Percentiles rank a stretch among this genome's conserved stretches.
phyloP scores from a whole-genome alignment of 2,329 filamentous ascomycete genomes.

The Xylaria sp. region DNA sequence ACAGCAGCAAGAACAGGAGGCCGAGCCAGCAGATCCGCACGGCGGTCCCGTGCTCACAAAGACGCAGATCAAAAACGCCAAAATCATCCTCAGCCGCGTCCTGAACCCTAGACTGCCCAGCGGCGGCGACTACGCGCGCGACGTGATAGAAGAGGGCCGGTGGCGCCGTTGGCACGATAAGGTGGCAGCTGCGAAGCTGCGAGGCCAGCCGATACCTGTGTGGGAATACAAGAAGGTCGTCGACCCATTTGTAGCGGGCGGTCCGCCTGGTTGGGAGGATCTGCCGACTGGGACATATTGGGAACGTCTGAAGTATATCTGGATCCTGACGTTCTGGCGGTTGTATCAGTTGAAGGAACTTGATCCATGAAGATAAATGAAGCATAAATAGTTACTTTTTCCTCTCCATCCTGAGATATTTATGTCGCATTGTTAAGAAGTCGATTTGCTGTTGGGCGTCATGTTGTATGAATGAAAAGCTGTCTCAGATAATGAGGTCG shows the following conservation, averaged over 20 bases:
- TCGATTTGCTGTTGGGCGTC: neutral
- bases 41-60: conserved; percentile 1
- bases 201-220: conserved; percentile 1
- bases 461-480: neutral
- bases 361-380: neutral
- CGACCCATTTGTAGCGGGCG: neutral
- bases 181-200: conserved; percentile 1
- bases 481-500: no score
- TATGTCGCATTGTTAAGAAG: no score
- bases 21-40: neutral
- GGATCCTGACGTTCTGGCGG: conserved; percentile 11
- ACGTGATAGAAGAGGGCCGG: conserved; percentile 2
- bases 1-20: neutral
- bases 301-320: conserved; percentile 19
- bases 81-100: neutral
- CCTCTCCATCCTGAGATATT: no score
- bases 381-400: neutral
- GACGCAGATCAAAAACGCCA: neutral
- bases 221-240: conserved; percentile 12
- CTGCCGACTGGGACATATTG: neutral
- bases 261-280: neutral
- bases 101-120: neutral
- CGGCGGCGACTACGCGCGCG: conserved; percentile 1
- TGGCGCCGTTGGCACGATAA: neutral
- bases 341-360: conserved; percentile 21